Evolutionary conservation across 2,329 filamentous ascomycete species (phyloP), one percentile per base, ranked within the genome.

Genomic region (Bipolaris victoriae): DNA sequence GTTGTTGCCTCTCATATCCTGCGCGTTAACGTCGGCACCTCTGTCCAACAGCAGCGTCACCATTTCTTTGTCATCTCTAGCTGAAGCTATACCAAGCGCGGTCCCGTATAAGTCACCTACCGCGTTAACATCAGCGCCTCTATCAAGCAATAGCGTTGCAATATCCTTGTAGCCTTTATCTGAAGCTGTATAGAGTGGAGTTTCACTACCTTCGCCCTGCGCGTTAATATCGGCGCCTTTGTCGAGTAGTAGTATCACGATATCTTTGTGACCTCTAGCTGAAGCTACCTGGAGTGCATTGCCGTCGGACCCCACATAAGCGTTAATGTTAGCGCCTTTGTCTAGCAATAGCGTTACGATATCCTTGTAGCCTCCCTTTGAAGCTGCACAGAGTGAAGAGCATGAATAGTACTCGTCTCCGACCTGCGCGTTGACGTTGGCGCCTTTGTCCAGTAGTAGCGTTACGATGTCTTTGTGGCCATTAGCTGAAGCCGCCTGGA

Each of bases 271-370:
- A 9, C 26, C 43, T 24, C 26, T 13, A 51, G 33, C 35, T 39
- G 18, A 16, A 13, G 40, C 49, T 29, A 18, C 40, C 4, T 36
- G 18, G 29, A 52, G 49, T 45, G 40, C 49, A 4, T n/a, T n/a
- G n/a, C n/a, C n/a, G n/a, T n/a, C n/a, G n/a, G n/a, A n/a, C n/a
- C n/a, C n/a, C n/a, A n/a, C n/a, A n/a, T n/a, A n/a, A n/a, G n/a
- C n/a, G 35, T 37, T 37, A n/a, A 37, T 5, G n/a, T 15, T 4
- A n/a, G 35, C 35, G 15, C 35, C 35, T 26, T 43, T 41, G 20
- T 51, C 37, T 33, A 51, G 37, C 37, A 51, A 26, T 18, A 51
- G 24, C 9, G 9, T 51, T 4, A 43, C 48, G 6, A 51, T 13
- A n/a, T 10, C 48, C 5, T 41, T n/a, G 37, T 51, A 3, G 18